Conservation (phyloP, 139 green algal species). For the Protoeuglena noctilucae region DNA sequence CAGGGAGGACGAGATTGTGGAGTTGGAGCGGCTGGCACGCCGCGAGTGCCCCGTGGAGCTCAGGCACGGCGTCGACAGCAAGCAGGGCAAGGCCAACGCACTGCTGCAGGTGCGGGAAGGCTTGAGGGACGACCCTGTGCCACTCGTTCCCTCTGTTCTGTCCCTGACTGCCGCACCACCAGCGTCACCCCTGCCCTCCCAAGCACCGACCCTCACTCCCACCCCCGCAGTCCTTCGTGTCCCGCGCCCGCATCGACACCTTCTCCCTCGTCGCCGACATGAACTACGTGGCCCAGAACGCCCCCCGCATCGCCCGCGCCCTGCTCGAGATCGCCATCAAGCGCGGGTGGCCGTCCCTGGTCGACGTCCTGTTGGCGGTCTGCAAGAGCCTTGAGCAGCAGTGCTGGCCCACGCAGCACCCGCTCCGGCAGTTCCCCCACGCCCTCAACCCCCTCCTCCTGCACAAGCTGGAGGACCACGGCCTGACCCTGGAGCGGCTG, state of each 20-base stretch:
- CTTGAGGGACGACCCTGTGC: background rate
- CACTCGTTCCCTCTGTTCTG: too few species aligned
- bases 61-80: conserved; percentile 62
- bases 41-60: conserved; percentile 35
- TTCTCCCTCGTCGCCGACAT: conserved; percentile 87
- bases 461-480: conserved; percentile 69
- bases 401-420: conserved; percentile 76
- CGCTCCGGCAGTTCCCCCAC: conserved; percentile 72
- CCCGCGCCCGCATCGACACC: conserved; percentile 47
- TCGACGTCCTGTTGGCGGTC: conserved; percentile 36
- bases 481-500: conserved; percentile 52
- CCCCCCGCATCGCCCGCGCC: conserved; percentile 69
- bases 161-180: background rate
- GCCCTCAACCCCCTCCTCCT: conserved; percentile 52
- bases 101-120: conserved; percentile 49
- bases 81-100: conserved; percentile 76
- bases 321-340: conserved; percentile 85
- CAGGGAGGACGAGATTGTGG: conserved; percentile 78
- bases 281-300: conserved; percentile 78
- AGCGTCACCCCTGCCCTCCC: background rate
- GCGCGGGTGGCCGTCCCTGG: conserved; percentile 44
- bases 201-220: background rate
- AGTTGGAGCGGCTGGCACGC: conserved; percentile 61
- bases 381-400: conserved; percentile 64
- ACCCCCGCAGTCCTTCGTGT: conserved; percentile 71